These are phyloP conservation scores for Exsudoporus frostii DNA, from an alignment of 768 basidiomycete genomes.

Conservation along the genomic window DNA sequence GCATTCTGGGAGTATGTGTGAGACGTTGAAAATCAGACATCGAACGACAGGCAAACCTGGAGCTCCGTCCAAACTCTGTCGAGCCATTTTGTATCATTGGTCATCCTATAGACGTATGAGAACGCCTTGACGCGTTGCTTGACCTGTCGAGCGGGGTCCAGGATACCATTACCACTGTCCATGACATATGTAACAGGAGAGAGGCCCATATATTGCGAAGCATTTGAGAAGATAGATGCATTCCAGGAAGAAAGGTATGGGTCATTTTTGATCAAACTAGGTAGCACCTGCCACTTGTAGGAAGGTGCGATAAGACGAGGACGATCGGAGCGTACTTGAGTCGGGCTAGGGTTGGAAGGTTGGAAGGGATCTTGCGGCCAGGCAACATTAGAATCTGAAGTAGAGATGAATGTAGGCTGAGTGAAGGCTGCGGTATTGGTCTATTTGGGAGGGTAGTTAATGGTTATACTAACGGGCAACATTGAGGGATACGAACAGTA, in stretches of 20 bases:
- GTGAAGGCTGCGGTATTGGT: constrained; percentile 74
- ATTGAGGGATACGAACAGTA: constrained; percentile 57
- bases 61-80: constrained; percentile 85
- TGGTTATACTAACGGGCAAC: background rate
- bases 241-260: constrained; percentile 91
- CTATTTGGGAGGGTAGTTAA: constrained; percentile 33
- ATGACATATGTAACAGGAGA: constrained; percentile 66
- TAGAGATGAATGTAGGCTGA: constrained; percentile 64
- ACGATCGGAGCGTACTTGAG: constrained; percentile 67
- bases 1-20: constrained; percentile 48
- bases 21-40: background rate
- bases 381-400: constrained; percentile 46
- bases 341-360: constrained; percentile 59
- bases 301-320: constrained; percentile 89
- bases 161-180: constrained; percentile 87
- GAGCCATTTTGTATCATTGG: constrained; percentile 88
- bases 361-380: constrained; percentile 84
- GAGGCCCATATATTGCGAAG: constrained; percentile 62
- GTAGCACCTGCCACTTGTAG: constrained; percentile 88
- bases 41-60: constrained; percentile 48
- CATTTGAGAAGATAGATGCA: constrained; percentile 85
- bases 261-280: constrained; percentile 71
- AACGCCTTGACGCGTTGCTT: constrained; percentile 93
- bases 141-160: constrained; percentile 85
- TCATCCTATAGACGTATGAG: constrained; percentile 86